A percentile compares a stretch with the other conserved stretches of the same genome.
These are phyloP conservation scores for Polytrichum commune DNA, from an alignment of 225 moss, liverwort and hornwort species.

Conservation along the genomic window DNA sequence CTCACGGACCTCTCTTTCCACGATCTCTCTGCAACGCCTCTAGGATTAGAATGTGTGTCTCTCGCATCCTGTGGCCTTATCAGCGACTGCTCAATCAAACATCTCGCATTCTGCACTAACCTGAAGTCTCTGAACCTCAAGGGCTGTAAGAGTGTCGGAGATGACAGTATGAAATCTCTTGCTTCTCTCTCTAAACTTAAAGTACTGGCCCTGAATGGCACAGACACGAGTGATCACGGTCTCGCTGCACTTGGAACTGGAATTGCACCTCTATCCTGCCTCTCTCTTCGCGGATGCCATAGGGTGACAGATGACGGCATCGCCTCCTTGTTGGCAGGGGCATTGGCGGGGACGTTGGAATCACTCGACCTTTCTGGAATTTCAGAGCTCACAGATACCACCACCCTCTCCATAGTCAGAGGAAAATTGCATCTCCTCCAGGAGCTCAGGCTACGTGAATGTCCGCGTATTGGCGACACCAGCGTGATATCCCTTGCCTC, in stretches of 20 bases:
- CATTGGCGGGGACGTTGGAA: constrained; percentile 48
- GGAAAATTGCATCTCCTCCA: constrained; percentile 28
- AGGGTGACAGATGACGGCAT: constrained; percentile 74
- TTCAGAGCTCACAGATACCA: constrained; percentile 55
- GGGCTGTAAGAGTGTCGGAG: constrained; percentile 90
- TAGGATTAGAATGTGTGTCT: constrained; percentile 70
- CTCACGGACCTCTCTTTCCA: constrained; percentile 88
- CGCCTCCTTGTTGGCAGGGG: constrained; percentile 45
- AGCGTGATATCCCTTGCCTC: constrained; percentile 53
- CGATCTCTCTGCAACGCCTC: constrained; percentile 76
- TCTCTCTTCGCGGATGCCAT: constrained; percentile 78
- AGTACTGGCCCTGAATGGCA: constrained; percentile 66
- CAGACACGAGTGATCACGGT: constrained; percentile 75
- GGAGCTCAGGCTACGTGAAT: constrained; percentile 53
- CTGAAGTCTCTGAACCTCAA: constrained; percentile 75
- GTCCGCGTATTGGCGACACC: constrained; percentile 48
- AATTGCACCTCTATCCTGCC: constrained; percentile 45
- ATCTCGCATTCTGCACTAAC: constrained; percentile 65
- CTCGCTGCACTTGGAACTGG: constrained; percentile 62
- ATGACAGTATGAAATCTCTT: constrained; percentile 76
- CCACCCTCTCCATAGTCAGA: constrained; percentile 50
- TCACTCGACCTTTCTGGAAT: constrained; percentile 75
- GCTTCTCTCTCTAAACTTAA: constrained; percentile 57
- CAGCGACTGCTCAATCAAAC: constrained; percentile 70
- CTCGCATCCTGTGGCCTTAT: constrained; percentile 81